Conservation (phyloP, 176 grass and related monocot genomes). For the Urochloa ruziziensis region DNA sequence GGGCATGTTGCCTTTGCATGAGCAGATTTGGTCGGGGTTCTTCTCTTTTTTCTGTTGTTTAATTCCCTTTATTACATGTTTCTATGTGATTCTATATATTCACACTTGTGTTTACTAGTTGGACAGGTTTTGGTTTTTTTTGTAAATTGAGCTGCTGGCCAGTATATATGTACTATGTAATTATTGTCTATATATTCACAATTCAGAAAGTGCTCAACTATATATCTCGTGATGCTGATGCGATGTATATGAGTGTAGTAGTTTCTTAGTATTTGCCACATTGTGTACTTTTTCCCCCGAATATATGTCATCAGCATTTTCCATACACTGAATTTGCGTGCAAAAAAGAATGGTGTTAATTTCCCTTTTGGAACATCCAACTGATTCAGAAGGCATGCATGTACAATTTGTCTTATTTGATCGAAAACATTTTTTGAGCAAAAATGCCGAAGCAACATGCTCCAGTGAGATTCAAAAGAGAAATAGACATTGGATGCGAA, state of each 20-base stretch:
- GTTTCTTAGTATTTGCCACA: neutral
- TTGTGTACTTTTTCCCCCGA: no score
- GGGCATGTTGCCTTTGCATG: neutral
- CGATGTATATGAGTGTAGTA: neutral
- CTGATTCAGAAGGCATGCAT: no score
- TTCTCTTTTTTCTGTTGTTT: neutral
- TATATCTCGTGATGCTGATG: neutral
- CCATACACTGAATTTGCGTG: no score
- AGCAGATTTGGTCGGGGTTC: neutral
- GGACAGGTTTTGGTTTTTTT: neutral
- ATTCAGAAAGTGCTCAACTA: neutral
- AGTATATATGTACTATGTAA: no score
- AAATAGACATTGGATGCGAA: no score
- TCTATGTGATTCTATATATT: neutral
- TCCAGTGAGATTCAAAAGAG: no score
- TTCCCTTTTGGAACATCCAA: no score
- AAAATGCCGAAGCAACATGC: no score
- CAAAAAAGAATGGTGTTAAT: no score
- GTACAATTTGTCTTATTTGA: no score
- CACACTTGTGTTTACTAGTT: neutral
- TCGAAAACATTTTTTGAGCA: no score
- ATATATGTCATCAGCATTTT: no score
- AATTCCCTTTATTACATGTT: neutral
- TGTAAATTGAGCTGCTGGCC: neutral
- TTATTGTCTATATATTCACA: neutral